A percentile compares a stretch with the other conserved stretches of the same genome.
phyloP scores from a whole-genome alignment of 345 rosid genomes.

The Geranium rotundifolium region DNA sequence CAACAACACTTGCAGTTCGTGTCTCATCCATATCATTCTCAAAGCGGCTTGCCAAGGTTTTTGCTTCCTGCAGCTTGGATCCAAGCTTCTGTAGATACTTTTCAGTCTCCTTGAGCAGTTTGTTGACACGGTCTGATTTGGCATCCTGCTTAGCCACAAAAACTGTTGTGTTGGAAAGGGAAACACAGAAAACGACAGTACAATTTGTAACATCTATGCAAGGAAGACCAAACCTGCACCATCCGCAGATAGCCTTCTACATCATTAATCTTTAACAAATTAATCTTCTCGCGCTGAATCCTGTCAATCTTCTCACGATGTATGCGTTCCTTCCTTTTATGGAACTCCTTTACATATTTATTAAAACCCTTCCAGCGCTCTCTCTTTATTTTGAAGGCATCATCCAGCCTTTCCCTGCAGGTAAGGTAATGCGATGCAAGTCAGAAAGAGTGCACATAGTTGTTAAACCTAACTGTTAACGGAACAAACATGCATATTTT shows the following conservation, averaged over 20 bases:
- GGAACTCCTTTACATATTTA: constrained; percentile 81
- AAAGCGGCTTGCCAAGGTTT: constrained; percentile 38
- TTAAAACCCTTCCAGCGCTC: constrained; percentile 89
- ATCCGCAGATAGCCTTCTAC: constrained; percentile 94
- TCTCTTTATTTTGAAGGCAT: constrained; percentile 61
- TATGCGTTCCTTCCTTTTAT: constrained; percentile 77
- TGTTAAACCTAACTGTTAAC: not conserved
- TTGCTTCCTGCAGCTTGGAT: constrained; percentile 67
- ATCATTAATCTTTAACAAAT: constrained; percentile 82
- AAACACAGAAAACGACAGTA: constrained; percentile 7
- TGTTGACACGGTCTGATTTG: constrained; percentile 87
- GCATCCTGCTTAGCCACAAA: constrained; percentile 45
- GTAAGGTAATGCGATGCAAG: constrained; percentile 14
- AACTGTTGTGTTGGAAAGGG: constrained; percentile 6
- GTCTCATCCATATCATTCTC: constrained; percentile 59
- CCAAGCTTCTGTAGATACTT: constrained; percentile 89
- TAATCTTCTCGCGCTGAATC: constrained; percentile 91
- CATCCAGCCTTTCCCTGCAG: constrained; percentile 79
- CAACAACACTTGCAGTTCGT: constrained; percentile 25
- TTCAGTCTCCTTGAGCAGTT: constrained; percentile 82
- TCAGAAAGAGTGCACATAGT: constrained; percentile 6
- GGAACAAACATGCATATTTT: constrained; percentile 1
- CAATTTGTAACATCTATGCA: constrained; percentile 8
- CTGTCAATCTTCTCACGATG: constrained; percentile 93
- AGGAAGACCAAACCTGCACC: constrained; percentile 61